Percentiles rank a stretch among this genome's conserved stretches.
phyloP scores from a whole-genome alignment of 1,284 basidiomycete genomes.

The Inonotus obliquus region DNA sequence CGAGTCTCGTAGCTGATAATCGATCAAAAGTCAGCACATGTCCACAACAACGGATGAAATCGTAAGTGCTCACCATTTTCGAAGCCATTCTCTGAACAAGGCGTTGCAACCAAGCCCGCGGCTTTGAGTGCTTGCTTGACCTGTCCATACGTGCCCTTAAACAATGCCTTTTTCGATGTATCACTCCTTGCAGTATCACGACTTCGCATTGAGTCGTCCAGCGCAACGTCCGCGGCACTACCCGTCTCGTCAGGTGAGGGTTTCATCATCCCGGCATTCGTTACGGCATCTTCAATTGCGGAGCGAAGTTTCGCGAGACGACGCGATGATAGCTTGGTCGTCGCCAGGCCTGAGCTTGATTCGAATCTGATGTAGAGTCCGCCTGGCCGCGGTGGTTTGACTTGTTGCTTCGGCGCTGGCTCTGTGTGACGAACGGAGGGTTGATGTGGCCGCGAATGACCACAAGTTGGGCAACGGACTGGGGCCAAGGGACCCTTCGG shows the following conservation, averaged over 20 bases:
- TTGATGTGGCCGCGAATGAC: slow-evolving; percentile 11
- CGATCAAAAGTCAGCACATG: slow-evolving; percentile 11
- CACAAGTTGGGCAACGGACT: slow-evolving; percentile 19
- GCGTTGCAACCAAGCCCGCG: slow-evolving; percentile 38
- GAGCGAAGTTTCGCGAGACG: slow-evolving; percentile 36
- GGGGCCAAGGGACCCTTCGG: slow-evolving; percentile 11
- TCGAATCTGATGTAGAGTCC: slow-evolving; percentile 39
- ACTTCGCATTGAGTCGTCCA: slow-evolving; percentile 18
- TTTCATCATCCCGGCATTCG: slow-evolving; percentile 43
- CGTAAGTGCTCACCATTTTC: slow-evolving; percentile 31
- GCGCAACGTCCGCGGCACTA: slow-evolving; percentile 22
- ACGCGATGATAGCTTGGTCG: slow-evolving; percentile 25
- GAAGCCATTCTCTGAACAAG: slow-evolving; percentile 34
- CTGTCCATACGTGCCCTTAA: slow-evolving; percentile 47
- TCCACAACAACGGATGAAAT: not conserved
- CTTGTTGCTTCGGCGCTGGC: slow-evolving; percentile 16
- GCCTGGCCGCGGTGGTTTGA: slow-evolving; percentile 21
- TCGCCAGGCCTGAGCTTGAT: slow-evolving; percentile 17
- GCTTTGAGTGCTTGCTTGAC: slow-evolving; percentile 38
- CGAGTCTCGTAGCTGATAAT: slow-evolving; percentile 37
- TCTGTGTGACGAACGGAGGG: slow-evolving; percentile 17
- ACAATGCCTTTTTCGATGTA: slow-evolving; percentile 32
- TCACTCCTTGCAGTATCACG: slow-evolving; percentile 4
- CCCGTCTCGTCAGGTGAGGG: slow-evolving; percentile 24
- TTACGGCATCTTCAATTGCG: slow-evolving; percentile 40